Evolutionary conservation across 2,329 filamentous ascomycete species (phyloP), one percentile per base, ranked within the genome.

Genomic region (Phialocephala subalpina): DNA sequence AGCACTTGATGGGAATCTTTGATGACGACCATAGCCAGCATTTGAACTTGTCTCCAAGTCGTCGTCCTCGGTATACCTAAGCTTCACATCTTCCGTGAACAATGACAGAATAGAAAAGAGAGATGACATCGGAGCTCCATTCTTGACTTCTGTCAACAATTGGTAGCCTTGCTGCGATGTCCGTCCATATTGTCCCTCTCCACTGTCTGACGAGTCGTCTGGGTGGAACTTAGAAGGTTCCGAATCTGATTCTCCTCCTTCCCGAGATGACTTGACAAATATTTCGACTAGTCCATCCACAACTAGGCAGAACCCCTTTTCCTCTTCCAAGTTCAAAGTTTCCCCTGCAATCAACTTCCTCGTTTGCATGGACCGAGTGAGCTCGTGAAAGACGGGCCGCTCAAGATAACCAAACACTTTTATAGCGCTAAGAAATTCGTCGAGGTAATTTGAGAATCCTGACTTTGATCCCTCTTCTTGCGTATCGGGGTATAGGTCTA

Each of bases 371-470:
- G 94, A 97, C 66, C 96, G 86, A 0, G 96, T 99, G 73, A 99
- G 86, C 80, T 99, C 96, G 76, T 99, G 97, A 75, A 99, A 99
- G 49, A 99, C 96, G 0, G 96, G 94, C 29, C 96, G 89, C 78
- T 99, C 96, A 52, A 99, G 83, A 76, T 98, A 99, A 9, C 96
- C 96, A 80, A 99, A 99, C 65, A 99, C 96, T 79, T 98, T 99
- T 82, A 99, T 99, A 35, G 97, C 96, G 77, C 94, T 98, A 25
- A 99, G 83, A 73, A 99, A 99, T 78, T 99, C 97, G 79, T 99
- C 96, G 29, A 99, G 84, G 73, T 99, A 99, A 77, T 94, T 99
- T n/a, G 93, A 90, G 53, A 99, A 83, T 0, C 95, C 96, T 0
- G 94, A 90, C 78, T 99, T 99, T 35, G 89, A 90, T 69, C 94